Percentiles rank a stretch among this genome's conserved stretches.
phyloP scores from a whole-genome alignment of 495 filamentous ascomycete genomes.

The Penicillium macrosclerotiorum region DNA sequence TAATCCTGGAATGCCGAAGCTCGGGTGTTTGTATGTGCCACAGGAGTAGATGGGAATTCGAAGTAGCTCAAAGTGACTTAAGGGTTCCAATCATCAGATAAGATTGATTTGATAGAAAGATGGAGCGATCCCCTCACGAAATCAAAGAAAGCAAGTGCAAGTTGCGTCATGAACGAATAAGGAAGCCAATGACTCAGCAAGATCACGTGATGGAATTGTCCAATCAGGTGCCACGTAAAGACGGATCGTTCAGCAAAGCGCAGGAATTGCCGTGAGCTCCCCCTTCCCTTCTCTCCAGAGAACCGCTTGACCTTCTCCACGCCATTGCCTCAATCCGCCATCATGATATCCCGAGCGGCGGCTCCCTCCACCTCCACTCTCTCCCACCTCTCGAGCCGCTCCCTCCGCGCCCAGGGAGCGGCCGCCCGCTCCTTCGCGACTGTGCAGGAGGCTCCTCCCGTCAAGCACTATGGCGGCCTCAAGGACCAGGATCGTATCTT shows the following conservation, averaged over 20 bases:
- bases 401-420: slow-evolving; percentile 50
- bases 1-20: slow-evolving; percentile 30
- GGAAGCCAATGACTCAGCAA: slow-evolving; percentile 20
- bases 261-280: slow-evolving; percentile 43
- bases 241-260: slow-evolving; percentile 48
- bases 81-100: too few relatives aligned
- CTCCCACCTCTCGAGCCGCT: slow-evolving; percentile 53
- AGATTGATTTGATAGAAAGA: too few relatives aligned
- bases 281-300: slow-evolving; percentile 27
- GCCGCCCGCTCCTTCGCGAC: slow-evolving; percentile 75
- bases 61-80: too few relatives aligned
- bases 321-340: slow-evolving; percentile 37
- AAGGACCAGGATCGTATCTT: slow-evolving; percentile 97
- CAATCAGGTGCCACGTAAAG: slow-evolving; percentile 43
- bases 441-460: slow-evolving; percentile 78
- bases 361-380: slow-evolving; percentile 50
- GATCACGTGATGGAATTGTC: slow-evolving; percentile 27
- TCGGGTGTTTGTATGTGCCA: slow-evolving; percentile 43
- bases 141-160: slow-evolving; percentile 8
- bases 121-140: too few relatives aligned
- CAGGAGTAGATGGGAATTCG: slow-evolving; percentile 18
- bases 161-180: slow-evolving; percentile 12
- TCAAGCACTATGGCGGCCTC: slow-evolving; percentile 76
- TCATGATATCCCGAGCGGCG: slow-evolving; percentile 52
- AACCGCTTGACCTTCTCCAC: slow-evolving; percentile 26